Percentiles rank a stretch among this genome's conserved stretches.
phyloP scores from a whole-genome alignment of 768 basidiomycete species.

The Coprinopsis cinerea region DNA sequence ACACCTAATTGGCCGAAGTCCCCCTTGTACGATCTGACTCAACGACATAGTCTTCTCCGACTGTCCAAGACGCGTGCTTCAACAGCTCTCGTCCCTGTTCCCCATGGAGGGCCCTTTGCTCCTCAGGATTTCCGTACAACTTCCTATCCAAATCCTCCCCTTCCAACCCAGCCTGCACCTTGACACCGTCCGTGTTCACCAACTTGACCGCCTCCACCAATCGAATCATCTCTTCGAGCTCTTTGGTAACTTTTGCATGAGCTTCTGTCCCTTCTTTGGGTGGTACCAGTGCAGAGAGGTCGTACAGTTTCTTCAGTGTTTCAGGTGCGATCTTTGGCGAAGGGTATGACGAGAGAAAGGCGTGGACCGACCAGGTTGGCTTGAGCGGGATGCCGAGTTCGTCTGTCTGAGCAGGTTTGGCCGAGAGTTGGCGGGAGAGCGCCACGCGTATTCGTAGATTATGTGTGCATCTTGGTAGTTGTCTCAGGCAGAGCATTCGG shows the following conservation, averaged over 20 bases:
- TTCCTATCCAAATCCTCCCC: slow-evolving; percentile 33
- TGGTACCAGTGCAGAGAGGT: slow-evolving; percentile 66
- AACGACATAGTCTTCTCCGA: slow-evolving; percentile 57
- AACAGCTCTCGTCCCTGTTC: slow-evolving; percentile 42
- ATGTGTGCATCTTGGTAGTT: slow-evolving; percentile 6
- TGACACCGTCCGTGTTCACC: slow-evolving; percentile 38
- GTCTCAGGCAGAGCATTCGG: slow-evolving; percentile 4
- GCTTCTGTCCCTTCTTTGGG: slow-evolving; percentile 54
- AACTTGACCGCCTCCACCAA: slow-evolving; percentile 80
- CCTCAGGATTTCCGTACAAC: slow-evolving; percentile 1
- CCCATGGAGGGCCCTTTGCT: slow-evolving; percentile 9
- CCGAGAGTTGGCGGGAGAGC: slow-evolving; percentile 1
- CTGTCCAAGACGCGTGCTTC: slow-evolving; percentile 42
- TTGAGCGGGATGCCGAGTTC: slow-evolving; percentile 54
- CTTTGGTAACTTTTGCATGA: slow-evolving; percentile 43
- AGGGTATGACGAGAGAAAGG: slow-evolving; percentile 73
- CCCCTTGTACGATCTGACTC: slow-evolving; percentile 38
- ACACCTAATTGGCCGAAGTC: slow-evolving; percentile 6
- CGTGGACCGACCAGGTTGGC: slow-evolving; percentile 78
- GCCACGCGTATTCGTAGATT: neutral
- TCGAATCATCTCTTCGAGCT: slow-evolving; percentile 66
- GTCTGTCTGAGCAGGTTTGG: slow-evolving; percentile 32
- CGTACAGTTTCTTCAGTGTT: slow-evolving; percentile 60
- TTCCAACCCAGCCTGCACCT: slow-evolving; percentile 27
- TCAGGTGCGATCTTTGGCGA: slow-evolving; percentile 51